Conservation (phyloP, 2,329 filamentous ascomycete species). For the Colletotrichum echinochloae region DNA sequence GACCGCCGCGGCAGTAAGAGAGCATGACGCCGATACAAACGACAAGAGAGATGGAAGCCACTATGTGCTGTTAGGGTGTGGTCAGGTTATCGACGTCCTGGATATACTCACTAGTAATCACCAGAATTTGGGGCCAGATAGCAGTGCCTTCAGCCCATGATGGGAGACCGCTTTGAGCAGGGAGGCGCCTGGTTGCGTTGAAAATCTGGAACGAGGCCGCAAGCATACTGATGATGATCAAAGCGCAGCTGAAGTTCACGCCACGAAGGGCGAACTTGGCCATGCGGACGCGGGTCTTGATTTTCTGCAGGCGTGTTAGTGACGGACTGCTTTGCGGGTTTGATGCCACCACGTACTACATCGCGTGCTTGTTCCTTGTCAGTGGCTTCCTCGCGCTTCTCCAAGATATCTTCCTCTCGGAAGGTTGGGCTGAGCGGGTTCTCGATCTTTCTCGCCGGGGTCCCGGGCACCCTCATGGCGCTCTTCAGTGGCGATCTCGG, state of each 20-base stretch:
- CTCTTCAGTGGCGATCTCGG: slow-evolving; percentile 88
- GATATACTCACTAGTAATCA: slow-evolving; percentile 63
- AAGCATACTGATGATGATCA: slow-evolving; percentile 93
- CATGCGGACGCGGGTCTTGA: slow-evolving; percentile 90
- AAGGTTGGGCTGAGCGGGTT: slow-evolving; percentile 94
- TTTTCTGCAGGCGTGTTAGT: slow-evolving; percentile 71
- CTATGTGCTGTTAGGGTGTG: slow-evolving; percentile 46
- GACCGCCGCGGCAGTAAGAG: slow-evolving; percentile 89
- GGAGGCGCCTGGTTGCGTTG: slow-evolving; percentile 82
- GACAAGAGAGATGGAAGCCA: slow-evolving; percentile 83
- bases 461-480: slow-evolving; percentile 88
- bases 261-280: slow-evolving; percentile 96
- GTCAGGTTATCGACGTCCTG: not conserved
- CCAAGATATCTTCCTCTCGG: slow-evolving; percentile 84
- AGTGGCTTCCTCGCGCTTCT: slow-evolving; percentile 84
- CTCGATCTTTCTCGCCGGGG: slow-evolving; percentile 76
- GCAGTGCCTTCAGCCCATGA: slow-evolving; percentile 85
- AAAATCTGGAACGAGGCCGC: slow-evolving; percentile 92
- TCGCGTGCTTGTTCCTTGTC: slow-evolving; percentile 91
- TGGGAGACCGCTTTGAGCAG: slow-evolving; percentile 82
- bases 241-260: slow-evolving; percentile 95
- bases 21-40: slow-evolving; percentile 85
- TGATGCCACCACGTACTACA: slow-evolving; percentile 72
- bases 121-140: slow-evolving; percentile 89
- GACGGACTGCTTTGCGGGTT: too few species aligned